phyloP scores from a whole-genome alignment of 2,329 filamentous ascomycete genomes.

The Trichoderma sp. region DNA sequence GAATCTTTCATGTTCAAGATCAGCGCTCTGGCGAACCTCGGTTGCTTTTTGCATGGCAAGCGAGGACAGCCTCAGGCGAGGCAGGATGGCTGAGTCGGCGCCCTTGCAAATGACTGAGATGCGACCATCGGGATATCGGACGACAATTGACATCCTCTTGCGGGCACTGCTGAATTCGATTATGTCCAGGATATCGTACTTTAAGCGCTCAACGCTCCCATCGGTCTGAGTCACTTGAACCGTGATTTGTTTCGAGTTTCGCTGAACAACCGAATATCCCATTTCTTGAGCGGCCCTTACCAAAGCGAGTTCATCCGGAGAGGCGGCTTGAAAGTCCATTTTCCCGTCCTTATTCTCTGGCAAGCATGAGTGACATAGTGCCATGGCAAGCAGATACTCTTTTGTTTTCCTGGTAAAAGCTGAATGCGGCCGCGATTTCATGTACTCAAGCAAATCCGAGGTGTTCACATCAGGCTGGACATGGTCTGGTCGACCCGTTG shows the following conservation, averaged over 20 bases:
- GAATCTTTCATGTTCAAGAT: conserved; percentile 57
- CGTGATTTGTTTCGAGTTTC: conserved; percentile 69
- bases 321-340: conserved; percentile 83
- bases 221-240: conserved; percentile 44
- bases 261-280: conserved; percentile 74
- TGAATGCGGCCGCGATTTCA: conserved; percentile 73
- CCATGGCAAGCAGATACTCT: conserved; percentile 80
- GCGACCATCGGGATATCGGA: conserved; percentile 80
- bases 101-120: conserved; percentile 89
- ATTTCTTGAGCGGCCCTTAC: conserved; percentile 84
- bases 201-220: conserved; percentile 52
- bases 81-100: conserved; percentile 80
- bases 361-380: conserved; percentile 87
- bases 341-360: conserved; percentile 73
- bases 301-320: conserved; percentile 85
- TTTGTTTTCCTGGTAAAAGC: conserved; percentile 76
- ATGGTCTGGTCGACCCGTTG: conserved; percentile 50
- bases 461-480: conserved; percentile 64
- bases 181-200: conserved; percentile 79
- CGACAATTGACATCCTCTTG: conserved; percentile 87
- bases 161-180: conserved; percentile 89
- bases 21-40: conserved; percentile 63
- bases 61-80: conserved; percentile 69
- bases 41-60: conserved; percentile 76
- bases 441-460: conserved; percentile 73